Conservation (phyloP, 2,329 filamentous ascomycete species). For the Aureobasidium sp. region DNA sequence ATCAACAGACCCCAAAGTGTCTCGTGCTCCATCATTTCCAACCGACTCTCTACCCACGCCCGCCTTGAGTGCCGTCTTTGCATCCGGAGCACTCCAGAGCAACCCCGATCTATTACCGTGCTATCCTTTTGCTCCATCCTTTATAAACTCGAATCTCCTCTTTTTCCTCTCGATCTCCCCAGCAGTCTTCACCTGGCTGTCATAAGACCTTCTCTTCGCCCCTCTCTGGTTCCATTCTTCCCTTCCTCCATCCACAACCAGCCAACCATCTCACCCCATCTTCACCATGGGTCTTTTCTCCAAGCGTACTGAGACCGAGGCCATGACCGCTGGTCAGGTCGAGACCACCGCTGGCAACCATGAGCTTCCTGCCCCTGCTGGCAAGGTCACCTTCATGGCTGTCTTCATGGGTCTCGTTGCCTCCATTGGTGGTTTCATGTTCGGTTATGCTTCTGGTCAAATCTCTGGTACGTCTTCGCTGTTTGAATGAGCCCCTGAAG, state of each 20-base stretch:
- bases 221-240: background rate
- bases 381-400: constrained; percentile 28
- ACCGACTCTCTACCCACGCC: constrained; percentile 5
- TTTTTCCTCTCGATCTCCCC: background rate
- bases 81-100: constrained; percentile 11
- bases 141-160: constrained; percentile 1
- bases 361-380: constrained; percentile 13
- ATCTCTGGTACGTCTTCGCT: constrained; percentile 34
- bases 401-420: constrained; percentile 48
- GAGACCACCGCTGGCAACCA: constrained; percentile 20
- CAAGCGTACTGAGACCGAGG: constrained; percentile 24
- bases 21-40: constrained; percentile 12
- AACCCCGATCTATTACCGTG: constrained; percentile 12
- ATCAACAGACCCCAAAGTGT: constrained; percentile 11
- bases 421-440: constrained; percentile 53
- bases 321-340: constrained; percentile 22
- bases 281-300: constrained; percentile 23
- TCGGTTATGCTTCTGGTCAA: constrained; percentile 56
- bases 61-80: constrained; percentile 6
- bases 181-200: constrained; percentile 10
- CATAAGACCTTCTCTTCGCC: background rate
- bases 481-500: constrained; percentile 35
- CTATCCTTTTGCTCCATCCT: background rate
- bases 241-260: background rate
- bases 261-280: background rate